Conservation (phyloP, 768 basidiomycete species). For the Serpula lacrymans region DNA sequence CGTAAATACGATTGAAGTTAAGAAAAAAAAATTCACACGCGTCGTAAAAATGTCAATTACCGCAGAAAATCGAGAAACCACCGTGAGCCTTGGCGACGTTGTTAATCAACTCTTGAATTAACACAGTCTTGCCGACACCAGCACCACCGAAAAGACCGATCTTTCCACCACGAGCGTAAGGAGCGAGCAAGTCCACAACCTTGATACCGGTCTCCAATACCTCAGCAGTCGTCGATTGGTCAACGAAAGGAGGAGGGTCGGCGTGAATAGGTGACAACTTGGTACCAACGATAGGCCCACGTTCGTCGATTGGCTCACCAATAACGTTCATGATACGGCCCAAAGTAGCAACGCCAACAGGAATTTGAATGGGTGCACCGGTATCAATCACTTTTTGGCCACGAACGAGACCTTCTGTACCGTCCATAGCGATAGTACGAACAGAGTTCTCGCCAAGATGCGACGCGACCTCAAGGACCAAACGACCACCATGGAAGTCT, state of each 20-base stretch:
- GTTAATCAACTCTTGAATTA: constrained; percentile 99
- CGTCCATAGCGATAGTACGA: constrained; percentile 99
- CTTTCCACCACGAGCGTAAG: constrained; percentile 99
- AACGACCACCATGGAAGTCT: constrained; percentile 89
- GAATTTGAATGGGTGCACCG: constrained; percentile 93
- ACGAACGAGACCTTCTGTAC: constrained; percentile 99
- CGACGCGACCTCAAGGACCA: constrained; percentile 98
- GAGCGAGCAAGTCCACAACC: constrained; percentile 98
- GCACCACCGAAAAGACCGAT: constrained; percentile 99
- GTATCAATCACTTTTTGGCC: constrained; percentile 97
- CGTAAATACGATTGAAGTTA: constrained; percentile 5
- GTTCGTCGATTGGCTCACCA: constrained; percentile 99
- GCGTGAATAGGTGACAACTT: constrained; percentile 93
- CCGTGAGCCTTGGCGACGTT: constrained; percentile 99
- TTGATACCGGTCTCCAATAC: constrained; percentile 99
- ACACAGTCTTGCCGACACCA: constrained; percentile 99
- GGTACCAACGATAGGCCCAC: constrained; percentile 97
- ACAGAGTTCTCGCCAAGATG: constrained; percentile 99
- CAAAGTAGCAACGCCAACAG: constrained; percentile 90
- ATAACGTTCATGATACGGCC: constrained; percentile 99
- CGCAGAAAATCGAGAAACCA: constrained; percentile 99
- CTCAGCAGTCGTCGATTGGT: constrained; percentile 98
- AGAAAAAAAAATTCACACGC: background rate
- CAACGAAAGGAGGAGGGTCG: constrained; percentile 95
- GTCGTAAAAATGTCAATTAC: constrained; percentile 38